A percentile compares a stretch with the other conserved stretches of the same genome.
phyloP scores from a whole-genome alignment of 306 rosid genomes.

The Canavalia ensiformis region DNA sequence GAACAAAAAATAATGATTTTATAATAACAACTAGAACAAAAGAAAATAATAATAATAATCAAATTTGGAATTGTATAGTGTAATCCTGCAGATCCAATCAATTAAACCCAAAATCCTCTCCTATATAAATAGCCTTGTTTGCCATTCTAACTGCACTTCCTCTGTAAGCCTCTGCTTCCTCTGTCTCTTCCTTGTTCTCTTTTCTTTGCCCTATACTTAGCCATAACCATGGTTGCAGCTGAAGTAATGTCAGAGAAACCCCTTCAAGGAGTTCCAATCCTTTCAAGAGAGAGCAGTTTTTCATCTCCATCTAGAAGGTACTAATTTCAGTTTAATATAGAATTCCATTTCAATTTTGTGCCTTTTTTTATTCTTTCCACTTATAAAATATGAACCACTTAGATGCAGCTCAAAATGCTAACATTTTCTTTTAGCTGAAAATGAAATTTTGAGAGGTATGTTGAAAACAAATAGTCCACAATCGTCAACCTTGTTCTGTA shows the following conservation, averaged over 20 bases:
- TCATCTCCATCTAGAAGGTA: conserved; percentile 68
- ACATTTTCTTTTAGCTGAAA: neutral
- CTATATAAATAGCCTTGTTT: conserved; percentile 38
- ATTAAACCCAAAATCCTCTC: neutral
- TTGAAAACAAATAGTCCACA: neutral
- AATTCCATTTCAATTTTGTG: neutral
- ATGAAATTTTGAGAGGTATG: neutral
- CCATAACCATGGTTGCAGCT: conserved; percentile 64
- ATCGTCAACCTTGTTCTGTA: neutral
- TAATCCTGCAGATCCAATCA: neutral
- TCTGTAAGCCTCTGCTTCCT: conserved; percentile 25
- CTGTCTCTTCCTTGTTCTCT: neutral
- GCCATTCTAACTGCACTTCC: neutral
- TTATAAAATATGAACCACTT: neutral
- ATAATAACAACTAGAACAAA: neutral
- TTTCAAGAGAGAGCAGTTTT: conserved; percentile 56
- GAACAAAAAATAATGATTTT: neutral
- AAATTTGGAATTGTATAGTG: neutral
- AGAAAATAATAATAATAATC: neutral
- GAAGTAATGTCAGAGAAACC: conserved; percentile 67
- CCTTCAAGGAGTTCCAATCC: conserved; percentile 60
- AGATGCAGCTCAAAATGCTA: conserved; percentile 5
- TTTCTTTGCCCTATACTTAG: neutral
- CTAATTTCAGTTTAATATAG: neutral
- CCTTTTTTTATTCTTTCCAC: too few relatives aligned